These are phyloP conservation scores for Kickxella alabastrina DNA, from an alignment of 192 early-diverging fungal genomes.

Conservation along the genomic window DNA sequence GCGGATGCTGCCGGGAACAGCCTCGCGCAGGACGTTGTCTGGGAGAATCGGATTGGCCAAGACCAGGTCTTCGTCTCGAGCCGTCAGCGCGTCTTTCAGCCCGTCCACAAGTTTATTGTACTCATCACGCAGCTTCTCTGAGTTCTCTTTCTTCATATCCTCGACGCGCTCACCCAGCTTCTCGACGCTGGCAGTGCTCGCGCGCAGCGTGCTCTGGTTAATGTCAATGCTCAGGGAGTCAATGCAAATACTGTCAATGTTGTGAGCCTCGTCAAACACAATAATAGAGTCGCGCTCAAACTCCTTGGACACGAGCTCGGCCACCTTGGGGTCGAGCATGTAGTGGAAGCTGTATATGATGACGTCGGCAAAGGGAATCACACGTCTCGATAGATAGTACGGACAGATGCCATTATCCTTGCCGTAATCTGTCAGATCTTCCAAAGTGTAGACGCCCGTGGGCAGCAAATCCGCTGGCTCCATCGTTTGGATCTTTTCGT, in stretches of 20 bases:
- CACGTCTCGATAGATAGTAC: slow-evolving; percentile 85
- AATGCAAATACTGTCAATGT: slow-evolving; percentile 99
- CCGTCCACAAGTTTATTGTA: slow-evolving; percentile 90
- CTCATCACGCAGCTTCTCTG: slow-evolving; percentile 84
- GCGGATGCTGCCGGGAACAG: slow-evolving; percentile 96
- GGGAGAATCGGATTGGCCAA: slow-evolving; percentile 95
- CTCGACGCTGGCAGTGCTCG: slow-evolving; percentile 76
- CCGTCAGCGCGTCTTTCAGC: slow-evolving; percentile 65
- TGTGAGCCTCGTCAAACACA: slow-evolving; percentile 99
- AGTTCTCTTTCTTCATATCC: slow-evolving; percentile 80
- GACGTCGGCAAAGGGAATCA: slow-evolving; percentile 88
- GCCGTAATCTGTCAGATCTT: slow-evolving; percentile 85
- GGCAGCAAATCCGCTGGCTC: slow-evolving; percentile 61
- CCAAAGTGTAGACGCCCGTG: slow-evolving; percentile 92
- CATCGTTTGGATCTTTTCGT: slow-evolving; percentile 70
- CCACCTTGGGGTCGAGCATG: slow-evolving; percentile 99
- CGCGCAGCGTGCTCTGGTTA: slow-evolving; percentile 83
- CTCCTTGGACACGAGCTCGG: slow-evolving; percentile 94
- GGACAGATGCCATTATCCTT: slow-evolving; percentile 78
- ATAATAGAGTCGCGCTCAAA: slow-evolving; percentile 91
- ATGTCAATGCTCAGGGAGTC: slow-evolving; percentile 96
- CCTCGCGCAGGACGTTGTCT: slow-evolving; percentile 87
- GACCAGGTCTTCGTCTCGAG: slow-evolving; percentile 78
- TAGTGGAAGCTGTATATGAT: slow-evolving; percentile 99
- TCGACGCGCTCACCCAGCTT: slow-evolving; percentile 68